Evolutionary conservation across 2,329 filamentous ascomycete species (phyloP).

Genomic region (Phialophora tarda): DNA sequence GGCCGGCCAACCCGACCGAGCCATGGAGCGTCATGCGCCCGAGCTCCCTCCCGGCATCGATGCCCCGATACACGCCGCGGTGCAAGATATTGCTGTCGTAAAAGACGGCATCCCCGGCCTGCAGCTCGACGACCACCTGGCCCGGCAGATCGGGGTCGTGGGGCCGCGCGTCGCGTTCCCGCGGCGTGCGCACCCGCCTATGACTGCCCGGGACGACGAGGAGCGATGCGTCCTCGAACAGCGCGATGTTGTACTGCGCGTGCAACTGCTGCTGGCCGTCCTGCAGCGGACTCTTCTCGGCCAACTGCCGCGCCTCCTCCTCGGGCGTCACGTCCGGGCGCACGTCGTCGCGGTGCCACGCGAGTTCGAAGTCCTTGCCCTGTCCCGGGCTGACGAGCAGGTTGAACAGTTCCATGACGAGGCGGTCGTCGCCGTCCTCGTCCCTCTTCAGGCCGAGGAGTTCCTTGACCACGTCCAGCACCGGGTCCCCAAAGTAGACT

Average conservation of each 20-base stretch:
- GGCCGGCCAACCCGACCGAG: slow-evolving; percentile 49
- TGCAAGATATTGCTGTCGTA: slow-evolving; percentile 87
- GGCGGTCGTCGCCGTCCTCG: slow-evolving; percentile 58
- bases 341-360: slow-evolving; percentile 88
- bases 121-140: slow-evolving; percentile 69
- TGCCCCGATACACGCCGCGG: slow-evolving; percentile 51
- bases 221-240: slow-evolving; percentile 75
- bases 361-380: slow-evolving; percentile 70
- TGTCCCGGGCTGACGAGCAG: slow-evolving; percentile 72
- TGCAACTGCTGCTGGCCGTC: slow-evolving; percentile 63
- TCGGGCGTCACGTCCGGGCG: slow-evolving; percentile 66
- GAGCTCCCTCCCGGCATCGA: slow-evolving; percentile 46
- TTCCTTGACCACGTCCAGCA: slow-evolving; percentile 68
- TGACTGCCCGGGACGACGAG: slow-evolving; percentile 81
- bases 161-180: slow-evolving; percentile 70
- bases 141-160: slow-evolving; percentile 66
- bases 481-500: slow-evolving; percentile 72
- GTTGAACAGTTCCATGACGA: slow-evolving; percentile 90
- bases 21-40: slow-evolving; percentile 52
- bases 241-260: slow-evolving; percentile 85
- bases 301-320: slow-evolving; percentile 69
- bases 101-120: slow-evolving; percentile 79
- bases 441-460: slow-evolving; percentile 58
- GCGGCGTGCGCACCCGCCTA: slow-evolving; percentile 69
- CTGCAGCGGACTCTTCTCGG: slow-evolving; percentile 50